phyloP scores from a whole-genome alignment of 352 stramenopile genomes.

The Phytopythium aichiense region DNA sequence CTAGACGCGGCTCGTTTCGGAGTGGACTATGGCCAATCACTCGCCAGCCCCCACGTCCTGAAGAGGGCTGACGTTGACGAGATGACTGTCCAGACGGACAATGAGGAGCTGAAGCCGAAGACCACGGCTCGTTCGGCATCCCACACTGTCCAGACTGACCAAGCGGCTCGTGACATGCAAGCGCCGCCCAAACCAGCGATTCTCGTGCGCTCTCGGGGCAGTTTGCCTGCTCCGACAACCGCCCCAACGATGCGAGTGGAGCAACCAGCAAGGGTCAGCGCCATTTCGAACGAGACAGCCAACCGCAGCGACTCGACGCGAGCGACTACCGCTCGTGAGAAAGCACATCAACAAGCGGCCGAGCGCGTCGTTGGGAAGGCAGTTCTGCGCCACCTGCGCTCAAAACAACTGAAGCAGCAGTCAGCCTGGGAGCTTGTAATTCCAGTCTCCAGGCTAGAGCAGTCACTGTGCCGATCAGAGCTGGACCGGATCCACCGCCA shows the following conservation, averaged over 20 bases:
- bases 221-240: background rate
- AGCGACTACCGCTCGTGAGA: background rate
- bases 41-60: background rate
- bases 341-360: conserved; percentile 7
- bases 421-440: conserved; percentile 52
- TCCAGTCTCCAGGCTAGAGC: conserved; percentile 20
- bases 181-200: background rate
- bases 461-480: conserved; percentile 31
- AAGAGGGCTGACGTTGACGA: conserved; percentile 23
- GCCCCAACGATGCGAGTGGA: background rate
- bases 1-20: conserved; percentile 66
- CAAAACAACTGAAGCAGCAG: conserved; percentile 31
- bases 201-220: background rate
- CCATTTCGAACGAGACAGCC: background rate
- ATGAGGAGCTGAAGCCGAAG: conserved; percentile 18
- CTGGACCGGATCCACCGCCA: conserved; percentile 11
- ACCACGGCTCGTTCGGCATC: background rate
- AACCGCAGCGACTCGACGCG: background rate
- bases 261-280: background rate
- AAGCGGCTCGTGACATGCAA: background rate
- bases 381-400: conserved; percentile 37
- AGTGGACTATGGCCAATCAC: conserved; percentile 23
- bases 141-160: background rate
- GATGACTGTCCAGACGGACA: conserved; percentile 56
- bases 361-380: conserved; percentile 49